Evolutionary conservation across 768 basidiomycete genomes (phyloP).

Genomic region (Russula foetens): DNA sequence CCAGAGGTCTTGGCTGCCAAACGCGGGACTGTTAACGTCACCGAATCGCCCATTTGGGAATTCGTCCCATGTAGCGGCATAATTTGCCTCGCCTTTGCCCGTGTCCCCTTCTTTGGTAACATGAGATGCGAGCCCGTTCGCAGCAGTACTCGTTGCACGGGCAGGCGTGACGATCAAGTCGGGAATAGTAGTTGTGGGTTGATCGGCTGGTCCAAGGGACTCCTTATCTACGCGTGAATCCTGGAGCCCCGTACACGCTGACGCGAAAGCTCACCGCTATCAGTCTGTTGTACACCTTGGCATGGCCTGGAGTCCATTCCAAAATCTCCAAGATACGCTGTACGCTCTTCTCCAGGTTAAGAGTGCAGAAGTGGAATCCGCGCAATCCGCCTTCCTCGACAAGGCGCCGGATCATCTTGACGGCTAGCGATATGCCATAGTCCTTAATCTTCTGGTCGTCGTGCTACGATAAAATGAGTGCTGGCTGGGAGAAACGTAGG

Average conservation of each 20-base stretch:
- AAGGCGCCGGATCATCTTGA: slow-evolving; percentile 63
- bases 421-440: slow-evolving; percentile 83
- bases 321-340: slow-evolving; percentile 75
- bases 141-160: slow-evolving; percentile 55
- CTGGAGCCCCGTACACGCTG: no score
- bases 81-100: slow-evolving; percentile 66
- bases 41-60: slow-evolving; percentile 99
- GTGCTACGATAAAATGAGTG: slow-evolving; percentile 39
- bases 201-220: slow-evolving; percentile 25
- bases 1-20: slow-evolving; percentile 74
- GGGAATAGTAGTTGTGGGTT: slow-evolving; percentile 24
- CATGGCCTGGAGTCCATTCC: slow-evolving; percentile 47
- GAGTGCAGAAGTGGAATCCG: slow-evolving; percentile 91
- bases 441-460: slow-evolving; percentile 94
- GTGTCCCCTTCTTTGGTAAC: slow-evolving; percentile 46
- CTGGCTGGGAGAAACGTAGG: neutral
- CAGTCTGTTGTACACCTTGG: slow-evolving; percentile 48
- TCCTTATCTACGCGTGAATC: slow-evolving; percentile 20
- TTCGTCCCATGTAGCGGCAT: slow-evolving; percentile 83
- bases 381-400: slow-evolving; percentile 47
- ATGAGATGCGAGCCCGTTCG: slow-evolving; percentile 42
- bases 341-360: slow-evolving; percentile 96
- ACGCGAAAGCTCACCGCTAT: slow-evolving; percentile 43
- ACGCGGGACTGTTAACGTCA: slow-evolving; percentile 95
- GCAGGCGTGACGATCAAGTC: slow-evolving; percentile 53